phyloP scores from a whole-genome alignment of 129 eudicot genomes.

The Centrapalus pauciflorus region DNA sequence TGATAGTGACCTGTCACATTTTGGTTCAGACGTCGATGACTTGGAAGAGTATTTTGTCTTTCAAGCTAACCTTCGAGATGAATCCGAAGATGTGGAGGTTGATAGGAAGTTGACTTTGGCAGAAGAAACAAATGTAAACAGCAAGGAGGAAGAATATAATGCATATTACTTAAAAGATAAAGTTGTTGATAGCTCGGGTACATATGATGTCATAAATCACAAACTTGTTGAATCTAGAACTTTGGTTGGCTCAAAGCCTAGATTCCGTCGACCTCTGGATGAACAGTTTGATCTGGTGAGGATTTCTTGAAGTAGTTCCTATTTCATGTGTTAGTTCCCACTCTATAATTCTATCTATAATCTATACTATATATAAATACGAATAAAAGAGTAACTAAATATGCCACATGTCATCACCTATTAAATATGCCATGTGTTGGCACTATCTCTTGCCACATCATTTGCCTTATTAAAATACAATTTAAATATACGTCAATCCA shows the following conservation, averaged over 20 bases:
- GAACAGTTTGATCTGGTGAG: slow-evolving; percentile 89
- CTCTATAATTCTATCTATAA: no score
- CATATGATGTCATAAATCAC: background rate
- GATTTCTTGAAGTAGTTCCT: background rate
- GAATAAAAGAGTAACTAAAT: no score
- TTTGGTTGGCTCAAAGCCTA: slow-evolving; percentile 36
- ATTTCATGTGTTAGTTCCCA: no score
- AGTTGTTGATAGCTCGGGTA: background rate
- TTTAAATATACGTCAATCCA: no score
- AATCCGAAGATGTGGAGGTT: slow-evolving; percentile 26
- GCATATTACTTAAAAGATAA: slow-evolving; percentile 12
- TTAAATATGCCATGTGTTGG: no score
- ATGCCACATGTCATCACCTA: no score
- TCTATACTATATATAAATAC: no score
- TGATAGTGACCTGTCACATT: slow-evolving; percentile 61
- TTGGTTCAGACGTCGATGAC: slow-evolving; percentile 73
- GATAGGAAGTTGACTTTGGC: slow-evolving; percentile 19
- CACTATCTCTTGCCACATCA: no score
- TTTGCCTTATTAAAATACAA: no score
- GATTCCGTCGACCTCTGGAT: slow-evolving; percentile 68
- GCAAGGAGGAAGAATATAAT: slow-evolving; percentile 12
- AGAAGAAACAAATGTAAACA: slow-evolving; percentile 19
- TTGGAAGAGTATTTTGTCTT: slow-evolving; percentile 88
- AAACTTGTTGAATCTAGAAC: slow-evolving; percentile 3
- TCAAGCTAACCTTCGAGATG: slow-evolving; percentile 68